A percentile compares a stretch with the other conserved stretches of the same genome.
These are phyloP conservation scores for Solanum hybrid DNA, from an alignment of 305 asterid species.

Conservation along the genomic window DNA sequence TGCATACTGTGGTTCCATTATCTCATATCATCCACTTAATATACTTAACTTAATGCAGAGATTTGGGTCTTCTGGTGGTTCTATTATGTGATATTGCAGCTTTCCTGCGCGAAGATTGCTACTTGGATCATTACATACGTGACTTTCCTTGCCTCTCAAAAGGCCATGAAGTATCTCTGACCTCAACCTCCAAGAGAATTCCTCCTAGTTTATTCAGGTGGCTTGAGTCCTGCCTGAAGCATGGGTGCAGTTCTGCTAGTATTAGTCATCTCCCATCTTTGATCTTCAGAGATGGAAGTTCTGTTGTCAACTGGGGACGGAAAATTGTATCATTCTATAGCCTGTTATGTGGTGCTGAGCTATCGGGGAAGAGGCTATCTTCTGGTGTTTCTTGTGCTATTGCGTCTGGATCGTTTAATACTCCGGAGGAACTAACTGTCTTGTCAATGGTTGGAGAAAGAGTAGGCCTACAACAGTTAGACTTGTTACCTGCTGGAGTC, in stretches of 20 bases:
- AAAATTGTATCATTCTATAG: constrained; percentile 81
- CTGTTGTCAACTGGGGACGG: constrained; percentile 70
- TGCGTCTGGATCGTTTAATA: constrained; percentile 56
- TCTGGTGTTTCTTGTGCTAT: constrained; percentile 73
- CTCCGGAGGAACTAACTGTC: constrained; percentile 67
- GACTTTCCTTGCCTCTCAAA: constrained; percentile 67
- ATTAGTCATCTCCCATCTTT: constrained; percentile 57
- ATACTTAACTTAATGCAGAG: constrained; percentile 38
- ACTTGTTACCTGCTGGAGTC: constrained; percentile 88
- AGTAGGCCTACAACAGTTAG: constrained; percentile 84
- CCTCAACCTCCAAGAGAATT: constrained; percentile 22
- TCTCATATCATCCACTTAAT: background rate
- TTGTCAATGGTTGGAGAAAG: constrained; percentile 96
- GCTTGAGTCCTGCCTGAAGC: constrained; percentile 76
- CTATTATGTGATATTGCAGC: constrained; percentile 62
- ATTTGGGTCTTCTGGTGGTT: constrained; percentile 69
- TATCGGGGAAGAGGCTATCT: constrained; percentile 50
- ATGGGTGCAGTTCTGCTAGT: constrained; percentile 60
- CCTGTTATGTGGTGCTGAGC: constrained; percentile 79
- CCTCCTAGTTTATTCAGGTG: constrained; percentile 91
- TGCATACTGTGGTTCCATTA: background rate
- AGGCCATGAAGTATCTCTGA: constrained; percentile 26
- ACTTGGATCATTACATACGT: constrained; percentile 82
- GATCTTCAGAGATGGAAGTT: constrained; percentile 61
- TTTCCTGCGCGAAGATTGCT: constrained; percentile 57